Percentiles rank a stretch among this genome's conserved stretches.
Evolutionary conservation across 371 early-diverging fungal species (phyloP).

Genomic region (Actinomortierella ambigua): DNA sequence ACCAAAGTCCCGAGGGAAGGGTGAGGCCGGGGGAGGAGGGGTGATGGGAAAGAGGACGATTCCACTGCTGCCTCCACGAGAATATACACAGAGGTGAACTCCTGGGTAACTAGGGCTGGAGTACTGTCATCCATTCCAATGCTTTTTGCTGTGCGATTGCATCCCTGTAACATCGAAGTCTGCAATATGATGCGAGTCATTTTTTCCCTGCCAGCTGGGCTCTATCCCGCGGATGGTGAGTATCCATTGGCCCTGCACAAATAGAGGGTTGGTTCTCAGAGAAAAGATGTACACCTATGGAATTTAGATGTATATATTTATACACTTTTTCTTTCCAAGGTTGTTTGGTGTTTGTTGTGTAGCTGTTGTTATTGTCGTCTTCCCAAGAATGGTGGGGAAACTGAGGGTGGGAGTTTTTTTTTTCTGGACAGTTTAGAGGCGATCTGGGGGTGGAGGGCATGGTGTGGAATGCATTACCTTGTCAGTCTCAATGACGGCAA

Average conservation of each 20-base stretch:
- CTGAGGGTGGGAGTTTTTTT: not conserved
- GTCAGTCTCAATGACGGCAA: conserved; percentile 98
- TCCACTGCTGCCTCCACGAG: too few relatives aligned
- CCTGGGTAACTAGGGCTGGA: too few relatives aligned
- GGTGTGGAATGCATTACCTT: conserved; percentile 62
- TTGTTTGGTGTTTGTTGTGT: not conserved
- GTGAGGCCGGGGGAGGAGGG: not conserved
- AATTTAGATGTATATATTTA: not conserved
- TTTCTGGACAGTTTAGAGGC: not conserved
- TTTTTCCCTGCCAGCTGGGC: too few relatives aligned
- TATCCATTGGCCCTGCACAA: too few relatives aligned
- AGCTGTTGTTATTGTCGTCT: not conserved
- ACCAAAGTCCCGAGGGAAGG: not conserved
- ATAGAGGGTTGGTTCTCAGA: too few relatives aligned
- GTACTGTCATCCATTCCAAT: too few relatives aligned
- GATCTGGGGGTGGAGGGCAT: conserved; percentile 1
- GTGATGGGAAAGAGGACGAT: not conserved
- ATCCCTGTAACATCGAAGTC: too few relatives aligned
- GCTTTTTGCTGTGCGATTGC: too few relatives aligned
- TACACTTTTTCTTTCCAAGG: not conserved
- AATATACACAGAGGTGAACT: too few relatives aligned
- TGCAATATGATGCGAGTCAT: too few relatives aligned
- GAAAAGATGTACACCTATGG: not conserved
- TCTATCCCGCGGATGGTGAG: too few relatives aligned
- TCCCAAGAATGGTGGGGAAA: not conserved